Conservation (phyloP, 371 early-diverging fungal genomes). For the Cokeromyces recurvatus region DNA sequence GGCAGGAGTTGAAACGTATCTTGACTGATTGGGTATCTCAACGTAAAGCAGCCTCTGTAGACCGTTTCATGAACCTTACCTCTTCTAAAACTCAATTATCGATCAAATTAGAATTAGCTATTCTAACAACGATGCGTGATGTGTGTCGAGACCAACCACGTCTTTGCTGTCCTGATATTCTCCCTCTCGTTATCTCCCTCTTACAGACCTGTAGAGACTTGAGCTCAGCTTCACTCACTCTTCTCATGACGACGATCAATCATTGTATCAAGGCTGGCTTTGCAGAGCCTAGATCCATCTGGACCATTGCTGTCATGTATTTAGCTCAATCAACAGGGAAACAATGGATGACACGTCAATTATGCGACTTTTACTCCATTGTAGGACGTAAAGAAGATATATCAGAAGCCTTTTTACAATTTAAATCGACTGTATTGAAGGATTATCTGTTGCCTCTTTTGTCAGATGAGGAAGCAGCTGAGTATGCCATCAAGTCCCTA, state of each 20-base stretch:
- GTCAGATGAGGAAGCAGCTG: slow-evolving; percentile 19
- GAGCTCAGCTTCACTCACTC: slow-evolving; percentile 40
- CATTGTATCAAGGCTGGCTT: slow-evolving; percentile 42
- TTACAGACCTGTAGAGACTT: slow-evolving; percentile 47
- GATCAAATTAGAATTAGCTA: slow-evolving; percentile 51
- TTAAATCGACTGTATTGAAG: slow-evolving; percentile 37
- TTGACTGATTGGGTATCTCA: slow-evolving; percentile 52
- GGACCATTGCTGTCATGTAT: slow-evolving; percentile 47
- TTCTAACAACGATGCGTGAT: slow-evolving; percentile 51
- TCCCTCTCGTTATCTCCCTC: slow-evolving; percentile 49
- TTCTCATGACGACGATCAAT: slow-evolving; percentile 44
- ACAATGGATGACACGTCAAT: too few relatives aligned
- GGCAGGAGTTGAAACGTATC: slow-evolving; percentile 53
- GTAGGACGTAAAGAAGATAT: too few relatives aligned
- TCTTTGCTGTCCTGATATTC: slow-evolving; percentile 47
- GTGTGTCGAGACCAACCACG: slow-evolving; percentile 38
- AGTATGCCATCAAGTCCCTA: slow-evolving; percentile 38
- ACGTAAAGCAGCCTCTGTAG: slow-evolving; percentile 29
- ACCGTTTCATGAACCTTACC: slow-evolving; percentile 18
- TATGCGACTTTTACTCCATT: slow-evolving; percentile 6
- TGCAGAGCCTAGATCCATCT: slow-evolving; percentile 52
- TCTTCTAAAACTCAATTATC: slow-evolving; percentile 10
- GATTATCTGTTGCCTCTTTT: slow-evolving; percentile 39
- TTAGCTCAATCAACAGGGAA: slow-evolving; percentile 44
- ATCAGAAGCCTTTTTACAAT: slow-evolving; percentile 47